Conservation (phyloP, 306 rosid genomes). For the Acacia acuminata region DNA sequence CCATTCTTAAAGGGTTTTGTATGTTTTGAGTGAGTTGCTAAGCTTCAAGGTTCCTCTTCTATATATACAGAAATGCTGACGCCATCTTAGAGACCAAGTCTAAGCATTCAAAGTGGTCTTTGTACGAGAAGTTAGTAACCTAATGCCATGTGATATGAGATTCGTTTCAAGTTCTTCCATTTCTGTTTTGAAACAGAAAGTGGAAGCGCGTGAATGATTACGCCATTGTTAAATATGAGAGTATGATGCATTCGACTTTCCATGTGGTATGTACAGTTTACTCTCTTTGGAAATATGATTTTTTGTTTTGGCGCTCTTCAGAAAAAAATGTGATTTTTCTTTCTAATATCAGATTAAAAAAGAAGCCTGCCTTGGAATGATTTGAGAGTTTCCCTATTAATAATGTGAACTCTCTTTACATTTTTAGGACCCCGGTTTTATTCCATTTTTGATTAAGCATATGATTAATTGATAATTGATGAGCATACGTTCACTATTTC, state of each 20-base stretch:
- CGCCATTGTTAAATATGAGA: background rate
- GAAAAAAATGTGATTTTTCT: background rate
- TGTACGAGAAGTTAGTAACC: background rate
- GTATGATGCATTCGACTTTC: background rate
- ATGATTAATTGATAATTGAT: background rate
- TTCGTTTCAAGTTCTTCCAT: background rate
- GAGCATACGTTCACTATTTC: background rate
- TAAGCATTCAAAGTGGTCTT: background rate
- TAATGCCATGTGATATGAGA: conserved; percentile 3
- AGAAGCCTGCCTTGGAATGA: background rate
- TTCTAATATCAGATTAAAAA: no score
- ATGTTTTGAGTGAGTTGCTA: conserved; percentile 7
- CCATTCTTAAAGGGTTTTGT: conserved; percentile 19
- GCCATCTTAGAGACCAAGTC: background rate
- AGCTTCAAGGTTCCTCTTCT: conserved; percentile 22
- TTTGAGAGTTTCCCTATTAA: background rate
- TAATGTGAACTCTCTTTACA: background rate
- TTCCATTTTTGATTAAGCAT: background rate
- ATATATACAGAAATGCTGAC: conserved; percentile 33
- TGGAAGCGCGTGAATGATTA: background rate
- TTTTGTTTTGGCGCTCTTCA: background rate
- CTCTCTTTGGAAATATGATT: background rate
- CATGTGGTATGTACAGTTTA: background rate
- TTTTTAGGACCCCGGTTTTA: background rate
- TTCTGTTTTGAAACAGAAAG: background rate